Conservation (phyloP, 2,329 filamentous ascomycete species). For the Apiospora aurea region DNA sequence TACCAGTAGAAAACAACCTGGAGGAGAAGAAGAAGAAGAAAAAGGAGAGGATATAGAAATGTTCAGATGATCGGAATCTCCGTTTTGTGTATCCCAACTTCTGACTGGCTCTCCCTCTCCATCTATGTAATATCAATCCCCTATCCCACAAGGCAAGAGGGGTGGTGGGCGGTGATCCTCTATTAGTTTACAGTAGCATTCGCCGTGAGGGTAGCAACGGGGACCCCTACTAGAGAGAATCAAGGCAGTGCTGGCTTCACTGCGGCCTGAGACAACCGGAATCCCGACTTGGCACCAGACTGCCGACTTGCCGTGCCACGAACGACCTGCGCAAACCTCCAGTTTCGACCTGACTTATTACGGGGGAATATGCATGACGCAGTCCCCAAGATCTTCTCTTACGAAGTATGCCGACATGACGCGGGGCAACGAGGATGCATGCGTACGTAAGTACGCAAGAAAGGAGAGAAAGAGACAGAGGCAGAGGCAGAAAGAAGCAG, state of each 20-base stretch:
- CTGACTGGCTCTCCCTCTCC: not conserved
- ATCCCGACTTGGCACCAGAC: not conserved
- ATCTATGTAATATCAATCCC: not conserved
- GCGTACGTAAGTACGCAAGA: not conserved
- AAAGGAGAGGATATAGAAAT: not conserved
- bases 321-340: not conserved
- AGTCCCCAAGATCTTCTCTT: not conserved
- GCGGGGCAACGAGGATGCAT: not conserved
- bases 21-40: not conserved
- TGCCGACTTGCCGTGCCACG: constrained; percentile 6
- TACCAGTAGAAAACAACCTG: not conserved
- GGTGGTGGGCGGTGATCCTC: not conserved
- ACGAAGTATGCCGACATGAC: not conserved
- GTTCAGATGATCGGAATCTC: constrained; percentile 13
- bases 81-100: not conserved
- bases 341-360: constrained; percentile 1
- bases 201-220: not conserved
- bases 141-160: not conserved
- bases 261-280: constrained; percentile 13
- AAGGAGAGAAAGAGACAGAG: not conserved
- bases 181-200: constrained; percentile 9
- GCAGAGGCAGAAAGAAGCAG: not conserved
- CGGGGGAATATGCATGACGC: not conserved
- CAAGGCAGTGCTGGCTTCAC: constrained; percentile 11
- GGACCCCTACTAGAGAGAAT: not conserved